Evolutionary conservation across 352 stramenopile genomes (phyloP), one percentile per base, ranked within the genome.

Genomic region (Saprolegnia diclina): DNA sequence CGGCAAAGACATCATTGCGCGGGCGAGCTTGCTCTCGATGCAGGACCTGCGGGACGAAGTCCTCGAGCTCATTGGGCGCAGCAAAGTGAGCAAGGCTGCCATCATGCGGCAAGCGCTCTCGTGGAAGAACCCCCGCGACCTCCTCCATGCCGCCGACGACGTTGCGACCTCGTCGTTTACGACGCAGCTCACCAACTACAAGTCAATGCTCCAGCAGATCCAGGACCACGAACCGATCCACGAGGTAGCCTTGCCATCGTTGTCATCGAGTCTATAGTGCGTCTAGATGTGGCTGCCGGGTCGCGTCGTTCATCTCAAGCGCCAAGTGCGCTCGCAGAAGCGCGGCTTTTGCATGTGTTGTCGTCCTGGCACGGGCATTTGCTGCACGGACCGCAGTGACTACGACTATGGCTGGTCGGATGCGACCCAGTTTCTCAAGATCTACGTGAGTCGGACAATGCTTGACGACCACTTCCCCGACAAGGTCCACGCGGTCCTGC

Each of bases 381-480:
- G 83, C 74, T 95, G 87, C 67, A 95, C 87, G 0, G 82, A 81
- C n/a, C 83, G 87, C 57, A 89, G 76, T 0, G 81, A 94, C 63
- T 94, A 94, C 72, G 79, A 87, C 37, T 92, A 85, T 66, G 75
- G 73, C 16, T 94, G 87, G 87, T 79, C 83, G 16, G 75, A 73
- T 0, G 73, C 77, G 45, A 78, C 79, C 5, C 71, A 85, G 53
- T 94, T 94, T 64, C 74, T 78, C 64, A 81, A 76, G 56, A 92
- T 94, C 44, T 77, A 81, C 56, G 92, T 95, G 29, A 81, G 79
- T 16, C 84, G 85, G 22, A 93, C 85, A 29, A 95, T 95, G 85
- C 75, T 95, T 22, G 85, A 93, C 74, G 85, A 95, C 56, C 87
- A 95, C 65, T 95, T 95, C 56, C 85, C 87, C 0, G 85, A 95